Base-by-base conservation (phyloP, 148 eudicot genomes). In the Hydrangea macrophylla region DNA sequence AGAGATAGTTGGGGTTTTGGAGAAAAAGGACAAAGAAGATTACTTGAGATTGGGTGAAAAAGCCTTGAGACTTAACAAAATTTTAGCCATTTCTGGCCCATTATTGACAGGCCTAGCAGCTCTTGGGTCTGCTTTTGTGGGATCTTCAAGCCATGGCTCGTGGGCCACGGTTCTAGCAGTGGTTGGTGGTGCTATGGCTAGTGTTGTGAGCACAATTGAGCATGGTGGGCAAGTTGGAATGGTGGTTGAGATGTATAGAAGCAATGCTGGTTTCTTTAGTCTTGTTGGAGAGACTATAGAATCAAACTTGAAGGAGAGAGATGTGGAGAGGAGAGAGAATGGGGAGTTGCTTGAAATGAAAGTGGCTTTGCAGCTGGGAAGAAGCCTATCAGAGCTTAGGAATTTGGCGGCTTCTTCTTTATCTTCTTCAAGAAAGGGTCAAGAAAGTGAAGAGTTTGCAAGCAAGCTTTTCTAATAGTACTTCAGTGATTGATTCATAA, bases 141-240 rank as follows among this genome's bases (percentile, higher is more conserved):
- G 80, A 0, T 44, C 69, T 31, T 56, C 73, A 62, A 35, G 36
- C 50, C 71, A 69, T 8, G 76, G 78, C 0, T 70, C 78, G 0
- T 76, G 80, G 92, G 86, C 79, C 0, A 81, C 70, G 26, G 45
- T 80, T 62, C 42, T 80, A 8, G 88, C 80, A 22, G 82, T 70
- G 0, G 76, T 75, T 7, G 86, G 80, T 1, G 87, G 84, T 23
- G 76, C 84, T 10, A 48, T 83, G 55, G 85, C 87, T 0, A 76
- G 74, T 25, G 81, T 76, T 13, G 89, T 81, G 51, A 89, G 77
- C 61, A 79, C 79, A 11, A 15, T 89, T 15, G 78, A 89, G 81
- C 96, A 89, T 75, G 92, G 96, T 17, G 92, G 96, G 13, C 92
- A 87, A 77, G 92, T 90, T 18, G 96, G 96, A 39, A 90, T 90